A percentile compares a stretch with the other conserved stretches of the same genome.
These are phyloP conservation scores for Phytophthora fragariaefolia DNA, from an alignment of 352 stramenopile species.

Conservation along the genomic window DNA sequence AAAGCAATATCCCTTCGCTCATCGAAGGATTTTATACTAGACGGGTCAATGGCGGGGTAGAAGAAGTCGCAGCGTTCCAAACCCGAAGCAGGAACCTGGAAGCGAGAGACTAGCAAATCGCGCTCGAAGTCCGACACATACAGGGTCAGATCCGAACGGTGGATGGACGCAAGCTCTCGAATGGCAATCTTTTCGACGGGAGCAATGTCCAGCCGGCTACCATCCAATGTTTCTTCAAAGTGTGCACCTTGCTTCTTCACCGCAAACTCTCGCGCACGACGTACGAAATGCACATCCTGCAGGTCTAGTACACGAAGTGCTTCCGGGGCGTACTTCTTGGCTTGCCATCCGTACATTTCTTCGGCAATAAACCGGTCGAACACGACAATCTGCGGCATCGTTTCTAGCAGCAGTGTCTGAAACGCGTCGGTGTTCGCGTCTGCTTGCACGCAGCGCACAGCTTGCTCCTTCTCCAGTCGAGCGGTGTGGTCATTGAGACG, in stretches of 20 bases:
- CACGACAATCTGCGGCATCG: constrained; percentile 68
- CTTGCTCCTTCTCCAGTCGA: constrained; percentile 44
- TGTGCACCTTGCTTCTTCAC: constrained; percentile 63
- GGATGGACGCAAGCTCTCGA: constrained; percentile 78
- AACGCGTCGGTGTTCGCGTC: constrained; percentile 79
- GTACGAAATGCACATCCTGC: constrained; percentile 94
- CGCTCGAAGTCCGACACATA: constrained; percentile 76
- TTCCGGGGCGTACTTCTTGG: constrained; percentile 75
- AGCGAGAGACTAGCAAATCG: constrained; percentile 61
- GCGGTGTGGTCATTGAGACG: constrained; percentile 78
- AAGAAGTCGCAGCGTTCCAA: constrained; percentile 79
- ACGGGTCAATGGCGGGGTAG: constrained; percentile 46
- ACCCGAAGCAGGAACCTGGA: constrained; percentile 55
- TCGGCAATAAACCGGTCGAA: constrained; percentile 88
- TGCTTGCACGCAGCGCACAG: constrained; percentile 69
- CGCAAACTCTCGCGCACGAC: constrained; percentile 78
- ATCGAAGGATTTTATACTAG: constrained; percentile 27
- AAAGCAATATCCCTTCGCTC: constrained; percentile 81
- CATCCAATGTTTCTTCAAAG: constrained; percentile 47
- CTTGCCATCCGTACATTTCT: constrained; percentile 90
- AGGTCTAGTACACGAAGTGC: constrained; percentile 90
- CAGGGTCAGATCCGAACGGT: constrained; percentile 78
- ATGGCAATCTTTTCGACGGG: constrained; percentile 73
- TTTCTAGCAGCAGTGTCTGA: constrained; percentile 65
- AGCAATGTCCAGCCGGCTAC: constrained; percentile 36